A percentile compares a stretch with the other conserved stretches of the same genome.
Conservation (phyloP, 2,329 filamentous ascomycete species). For the Dactylonectria macrodidyma region DNA sequence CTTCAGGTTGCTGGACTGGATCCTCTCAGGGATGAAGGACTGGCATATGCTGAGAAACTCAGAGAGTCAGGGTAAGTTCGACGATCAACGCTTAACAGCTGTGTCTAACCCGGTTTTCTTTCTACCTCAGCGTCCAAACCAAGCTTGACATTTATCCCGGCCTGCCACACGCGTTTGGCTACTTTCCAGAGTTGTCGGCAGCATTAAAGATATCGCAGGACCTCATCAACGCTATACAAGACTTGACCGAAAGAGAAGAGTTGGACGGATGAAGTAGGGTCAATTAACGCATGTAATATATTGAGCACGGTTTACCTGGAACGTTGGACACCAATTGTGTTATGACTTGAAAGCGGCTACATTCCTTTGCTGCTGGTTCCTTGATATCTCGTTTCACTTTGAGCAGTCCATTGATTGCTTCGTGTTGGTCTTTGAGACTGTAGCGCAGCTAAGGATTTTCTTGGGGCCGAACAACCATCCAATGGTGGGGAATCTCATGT, state of each 20-base stretch:
- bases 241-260: not conserved
- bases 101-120: not conserved
- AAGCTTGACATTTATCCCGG: constrained; percentile 18
- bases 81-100: not conserved
- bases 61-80: constrained; percentile 1
- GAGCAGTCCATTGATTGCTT: too few species aligned
- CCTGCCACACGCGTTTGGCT: constrained; percentile 14
- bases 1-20: constrained; percentile 15
- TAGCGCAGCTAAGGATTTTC: too few species aligned
- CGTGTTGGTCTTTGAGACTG: too few species aligned
- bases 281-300: too few species aligned
- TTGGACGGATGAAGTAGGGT: too few species aligned
- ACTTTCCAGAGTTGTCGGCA: constrained; percentile 12
- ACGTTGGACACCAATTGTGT: too few species aligned
- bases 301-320: too few species aligned
- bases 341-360: too few species aligned
- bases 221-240: not conserved
- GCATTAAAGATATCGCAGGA: not conserved
- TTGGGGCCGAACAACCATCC: too few species aligned
- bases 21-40: constrained; percentile 14
- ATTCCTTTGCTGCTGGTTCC: too few species aligned
- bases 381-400: too few species aligned
- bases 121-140: not conserved
- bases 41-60: constrained; percentile 10
- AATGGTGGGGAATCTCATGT: too few species aligned